Evolutionary conservation across 306 rosid genomes (phyloP).

Genomic region (Lagenaria siceraria): DNA sequence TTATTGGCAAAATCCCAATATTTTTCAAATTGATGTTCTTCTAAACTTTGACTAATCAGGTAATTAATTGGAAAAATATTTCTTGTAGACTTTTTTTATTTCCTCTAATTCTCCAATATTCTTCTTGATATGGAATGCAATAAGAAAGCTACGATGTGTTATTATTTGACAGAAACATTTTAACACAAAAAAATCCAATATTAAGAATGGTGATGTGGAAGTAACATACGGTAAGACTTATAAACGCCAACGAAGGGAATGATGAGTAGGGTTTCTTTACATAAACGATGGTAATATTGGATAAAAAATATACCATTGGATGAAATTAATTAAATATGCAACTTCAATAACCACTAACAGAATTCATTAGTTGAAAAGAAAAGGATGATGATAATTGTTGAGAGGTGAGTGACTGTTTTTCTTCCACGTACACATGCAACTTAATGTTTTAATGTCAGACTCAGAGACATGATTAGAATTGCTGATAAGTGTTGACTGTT

Average conservation of each 20-base stretch:
- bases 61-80: not conserved
- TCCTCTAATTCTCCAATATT: too few species aligned
- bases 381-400: not conserved
- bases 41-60: not conserved
- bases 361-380: not conserved
- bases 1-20: too few species aligned
- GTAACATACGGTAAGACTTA: not conserved
- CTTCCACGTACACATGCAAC: not conserved
- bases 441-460: not conserved
- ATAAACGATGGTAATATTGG: not conserved
- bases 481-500: not conserved
- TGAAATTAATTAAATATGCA: not conserved
- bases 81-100: not conserved
- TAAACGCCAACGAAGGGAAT: not conserved
- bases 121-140: too few species aligned
- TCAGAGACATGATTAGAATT: not conserved
- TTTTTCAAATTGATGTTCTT: not conserved
- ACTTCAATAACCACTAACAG: not conserved
- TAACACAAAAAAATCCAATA: not conserved
- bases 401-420: not conserved
- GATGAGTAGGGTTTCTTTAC: not conserved
- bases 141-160: not conserved
- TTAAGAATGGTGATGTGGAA: not conserved
- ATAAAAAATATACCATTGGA: not conserved
- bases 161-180: not conserved